These are phyloP conservation scores for Globisporangium spinosum DNA, from an alignment of 352 stramenopile genomes.

Conservation along the genomic window DNA sequence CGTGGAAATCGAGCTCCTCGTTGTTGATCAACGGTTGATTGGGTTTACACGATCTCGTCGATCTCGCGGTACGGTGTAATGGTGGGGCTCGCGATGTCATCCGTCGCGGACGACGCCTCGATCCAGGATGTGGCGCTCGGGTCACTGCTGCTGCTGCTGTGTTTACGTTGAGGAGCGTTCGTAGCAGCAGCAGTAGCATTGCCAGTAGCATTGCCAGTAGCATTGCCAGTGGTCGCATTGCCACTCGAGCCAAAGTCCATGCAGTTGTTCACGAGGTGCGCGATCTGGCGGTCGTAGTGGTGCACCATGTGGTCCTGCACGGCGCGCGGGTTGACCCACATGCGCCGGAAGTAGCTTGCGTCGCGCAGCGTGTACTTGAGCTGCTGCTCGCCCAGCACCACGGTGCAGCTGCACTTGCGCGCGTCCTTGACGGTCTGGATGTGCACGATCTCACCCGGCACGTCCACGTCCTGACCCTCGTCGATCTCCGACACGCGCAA, in stretches of 20 bases:
- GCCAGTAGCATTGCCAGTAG: not conserved
- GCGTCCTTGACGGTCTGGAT: conserved; percentile 54
- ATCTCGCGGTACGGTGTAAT: conserved; percentile 33
- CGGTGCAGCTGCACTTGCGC: conserved; percentile 57
- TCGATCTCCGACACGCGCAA: conserved; percentile 35
- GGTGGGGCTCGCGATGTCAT: conserved; percentile 17
- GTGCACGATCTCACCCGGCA: conserved; percentile 69
- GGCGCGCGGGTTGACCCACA: conserved; percentile 56
- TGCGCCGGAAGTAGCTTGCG: conserved; percentile 63
- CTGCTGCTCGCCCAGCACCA: conserved; percentile 62
- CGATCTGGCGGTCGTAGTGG: conserved; percentile 77
- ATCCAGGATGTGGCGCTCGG: conserved; percentile 26
- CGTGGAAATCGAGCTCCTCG: not conserved
- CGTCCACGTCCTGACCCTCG: conserved; percentile 53
- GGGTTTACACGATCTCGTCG: conserved; percentile 27
- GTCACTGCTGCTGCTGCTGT: conserved; percentile 23
- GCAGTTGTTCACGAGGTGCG: conserved; percentile 49
- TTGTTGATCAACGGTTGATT: too few relatives aligned
- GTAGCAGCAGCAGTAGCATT: not conserved
- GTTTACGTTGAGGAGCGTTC: not conserved
- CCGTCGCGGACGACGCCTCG: conserved; percentile 4
- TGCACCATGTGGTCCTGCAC: conserved; percentile 79
- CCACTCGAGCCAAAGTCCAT: conserved; percentile 32
- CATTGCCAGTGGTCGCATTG: not conserved
- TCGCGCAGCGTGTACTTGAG: conserved; percentile 70